Percentiles rank a stretch among this genome's conserved stretches.
Evolutionary conservation across 495 filamentous ascomycete genomes (phyloP).

Genomic region (Lineolata rhizophorae): DNA sequence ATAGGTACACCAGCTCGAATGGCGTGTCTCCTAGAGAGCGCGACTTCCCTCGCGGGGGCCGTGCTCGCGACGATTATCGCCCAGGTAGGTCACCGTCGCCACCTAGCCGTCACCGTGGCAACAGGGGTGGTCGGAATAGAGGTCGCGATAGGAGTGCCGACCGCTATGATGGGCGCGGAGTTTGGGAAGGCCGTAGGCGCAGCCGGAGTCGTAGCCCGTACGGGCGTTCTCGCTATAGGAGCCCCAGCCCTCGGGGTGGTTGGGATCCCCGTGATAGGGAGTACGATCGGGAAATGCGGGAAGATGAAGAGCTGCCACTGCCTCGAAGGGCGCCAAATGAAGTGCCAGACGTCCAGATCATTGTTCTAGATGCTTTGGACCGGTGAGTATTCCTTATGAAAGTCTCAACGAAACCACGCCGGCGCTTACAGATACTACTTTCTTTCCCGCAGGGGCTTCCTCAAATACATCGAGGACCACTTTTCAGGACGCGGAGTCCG

Average conservation of each 20-base stretch:
- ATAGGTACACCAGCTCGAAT: conserved; percentile 14
- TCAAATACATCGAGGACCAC: conserved; percentile 49
- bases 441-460: conserved; percentile 36
- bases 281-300: no score
- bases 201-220: conserved; percentile 22
- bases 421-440: no score
- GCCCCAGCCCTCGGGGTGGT: conserved; percentile 36
- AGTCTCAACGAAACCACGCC: not conserved
- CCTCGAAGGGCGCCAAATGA: conserved; percentile 51
- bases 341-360: conserved; percentile 77
- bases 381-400: conserved; percentile 22
- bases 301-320: conserved; percentile 42
- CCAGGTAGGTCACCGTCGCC: conserved; percentile 40
- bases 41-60: conserved; percentile 6
- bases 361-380: conserved; percentile 61
- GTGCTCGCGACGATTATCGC: conserved; percentile 34
- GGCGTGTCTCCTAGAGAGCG: conserved; percentile 10
- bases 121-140: no score
- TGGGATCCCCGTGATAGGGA: conserved; percentile 20
- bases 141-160: no score
- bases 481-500: conserved; percentile 50
- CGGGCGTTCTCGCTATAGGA: conserved; percentile 42
- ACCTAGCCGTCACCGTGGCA: conserved; percentile 29
- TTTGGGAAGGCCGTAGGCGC: conserved; percentile 28
- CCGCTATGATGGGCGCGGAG: conserved; percentile 27